These are phyloP conservation scores for Coemansia sp. DNA, from an alignment of 192 early-diverging fungal species.

Conservation along the genomic window DNA sequence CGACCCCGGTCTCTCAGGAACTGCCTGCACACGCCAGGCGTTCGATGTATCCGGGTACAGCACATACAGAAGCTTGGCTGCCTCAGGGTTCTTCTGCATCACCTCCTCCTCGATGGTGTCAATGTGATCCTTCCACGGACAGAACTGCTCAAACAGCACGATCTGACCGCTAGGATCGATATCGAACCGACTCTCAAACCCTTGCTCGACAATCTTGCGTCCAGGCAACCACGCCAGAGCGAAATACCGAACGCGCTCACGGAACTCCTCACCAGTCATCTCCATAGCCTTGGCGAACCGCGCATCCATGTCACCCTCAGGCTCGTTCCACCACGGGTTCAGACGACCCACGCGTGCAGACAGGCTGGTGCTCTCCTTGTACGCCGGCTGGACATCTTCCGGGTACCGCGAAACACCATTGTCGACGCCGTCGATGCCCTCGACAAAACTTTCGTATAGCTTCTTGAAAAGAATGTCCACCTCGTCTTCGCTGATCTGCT, in stretches of 20 bases:
- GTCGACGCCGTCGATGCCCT: constrained; percentile 82
- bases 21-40: constrained; percentile 79
- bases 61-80: constrained; percentile 67
- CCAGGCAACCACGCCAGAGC: constrained; percentile 86
- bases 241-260: constrained; percentile 66
- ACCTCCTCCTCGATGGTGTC: constrained; percentile 65
- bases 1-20: constrained; percentile 57
- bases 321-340: constrained; percentile 96
- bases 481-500: constrained; percentile 48
- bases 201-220: constrained; percentile 77
- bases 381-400: constrained; percentile 71
- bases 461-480: constrained; percentile 76
- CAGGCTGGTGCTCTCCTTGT: constrained; percentile 80
- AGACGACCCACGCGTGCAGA: constrained; percentile 77
- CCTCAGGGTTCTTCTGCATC: constrained; percentile 44
- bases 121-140: constrained; percentile 95
- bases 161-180: constrained; percentile 76
- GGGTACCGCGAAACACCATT: constrained; percentile 93
- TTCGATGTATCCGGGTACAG: constrained; percentile 71
- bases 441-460: constrained; percentile 81
- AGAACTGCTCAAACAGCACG: constrained; percentile 77
- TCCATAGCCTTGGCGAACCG: constrained; percentile 67
- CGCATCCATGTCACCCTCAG: constrained; percentile 71
- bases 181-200: constrained; percentile 58
- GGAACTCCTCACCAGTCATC: constrained; percentile 79